Conservation (phyloP, 257 asterid genomes). For the Eustoma russellianum region DNA sequence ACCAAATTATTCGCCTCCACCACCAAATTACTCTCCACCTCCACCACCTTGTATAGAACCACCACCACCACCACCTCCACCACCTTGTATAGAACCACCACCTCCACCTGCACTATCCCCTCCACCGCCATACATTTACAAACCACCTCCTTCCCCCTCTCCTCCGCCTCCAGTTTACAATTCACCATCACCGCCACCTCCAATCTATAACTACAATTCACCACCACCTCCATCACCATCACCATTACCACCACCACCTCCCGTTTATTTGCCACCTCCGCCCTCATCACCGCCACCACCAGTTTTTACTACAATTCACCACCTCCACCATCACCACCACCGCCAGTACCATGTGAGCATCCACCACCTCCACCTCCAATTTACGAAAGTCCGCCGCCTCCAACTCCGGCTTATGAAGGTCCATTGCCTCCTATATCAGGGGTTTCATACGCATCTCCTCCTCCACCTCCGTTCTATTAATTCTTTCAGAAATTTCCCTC, state of each 20-base stretch:
- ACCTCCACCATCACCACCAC: slow-evolving; percentile 59
- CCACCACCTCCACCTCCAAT: too few relatives aligned
- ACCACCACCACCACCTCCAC: slow-evolving; percentile 45
- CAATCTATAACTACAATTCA: slow-evolving; percentile 18
- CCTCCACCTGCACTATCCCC: slow-evolving; percentile 42
- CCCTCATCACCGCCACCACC: slow-evolving; percentile 31
- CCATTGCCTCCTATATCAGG: too few relatives aligned
- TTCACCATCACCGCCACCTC: slow-evolving; percentile 46
- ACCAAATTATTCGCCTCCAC: slow-evolving; percentile 30
- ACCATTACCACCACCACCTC: slow-evolving; percentile 15
- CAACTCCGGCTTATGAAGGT: too few relatives aligned
- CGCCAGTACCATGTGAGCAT: slow-evolving; percentile 53
- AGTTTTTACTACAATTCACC: slow-evolving; percentile 52
- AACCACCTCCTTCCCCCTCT: slow-evolving; percentile 45
- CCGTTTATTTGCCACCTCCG: slow-evolving; percentile 16
- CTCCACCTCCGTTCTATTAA: slow-evolving; percentile 90
- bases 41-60: slow-evolving; percentile 55
- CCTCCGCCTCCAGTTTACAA: slow-evolving; percentile 49
- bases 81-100: slow-evolving; percentile 18
- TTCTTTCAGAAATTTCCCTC: slow-evolving; percentile 51
- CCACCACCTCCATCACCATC: slow-evolving; percentile 33
- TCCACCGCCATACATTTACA: slow-evolving; percentile 27
- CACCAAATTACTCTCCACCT: slow-evolving; percentile 24
- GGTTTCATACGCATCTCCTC: slow-evolving; percentile 61
- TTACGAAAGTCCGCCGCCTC: too few relatives aligned